Conservation (phyloP, 1,139 yeast genomes). For the Chernovozyma sophiae-reginae region DNA sequence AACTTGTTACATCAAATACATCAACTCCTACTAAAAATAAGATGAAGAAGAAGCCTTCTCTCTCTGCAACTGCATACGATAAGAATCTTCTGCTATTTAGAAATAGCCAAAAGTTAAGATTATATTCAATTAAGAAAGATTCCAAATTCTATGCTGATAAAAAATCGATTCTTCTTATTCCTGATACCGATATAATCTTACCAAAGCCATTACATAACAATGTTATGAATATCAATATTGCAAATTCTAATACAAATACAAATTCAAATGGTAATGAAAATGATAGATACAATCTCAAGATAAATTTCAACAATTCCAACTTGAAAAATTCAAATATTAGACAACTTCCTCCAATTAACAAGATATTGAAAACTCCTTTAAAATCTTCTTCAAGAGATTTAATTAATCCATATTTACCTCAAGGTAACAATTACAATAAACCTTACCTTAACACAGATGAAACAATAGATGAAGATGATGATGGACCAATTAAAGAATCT, state of each 20-base stretch:
- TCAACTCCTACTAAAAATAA: constrained; percentile 12
- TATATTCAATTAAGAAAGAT: constrained; percentile 31
- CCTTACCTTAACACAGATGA: constrained; percentile 24
- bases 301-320: background rate
- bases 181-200: background rate
- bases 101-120: constrained; percentile 20
- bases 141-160: constrained; percentile 22
- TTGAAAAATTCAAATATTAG: background rate
- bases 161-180: constrained; percentile 10
- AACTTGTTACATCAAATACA: background rate
- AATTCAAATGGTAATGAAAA: background rate
- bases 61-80: constrained; percentile 20
- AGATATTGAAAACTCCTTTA: constrained; percentile 45
- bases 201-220: constrained; percentile 1
- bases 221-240: background rate
- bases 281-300: background rate
- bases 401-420: constrained; percentile 11
- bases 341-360: constrained; percentile 38
- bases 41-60: constrained; percentile 15
- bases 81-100: constrained; percentile 9
- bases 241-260: background rate
- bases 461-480: constrained; percentile 36
- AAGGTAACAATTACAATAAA: constrained; percentile 7
- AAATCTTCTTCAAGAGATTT: constrained; percentile 26
- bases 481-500: constrained; percentile 7